phyloP scores from a whole-genome alignment of 257 asterid species.

The Anisodus tanguticus region DNA sequence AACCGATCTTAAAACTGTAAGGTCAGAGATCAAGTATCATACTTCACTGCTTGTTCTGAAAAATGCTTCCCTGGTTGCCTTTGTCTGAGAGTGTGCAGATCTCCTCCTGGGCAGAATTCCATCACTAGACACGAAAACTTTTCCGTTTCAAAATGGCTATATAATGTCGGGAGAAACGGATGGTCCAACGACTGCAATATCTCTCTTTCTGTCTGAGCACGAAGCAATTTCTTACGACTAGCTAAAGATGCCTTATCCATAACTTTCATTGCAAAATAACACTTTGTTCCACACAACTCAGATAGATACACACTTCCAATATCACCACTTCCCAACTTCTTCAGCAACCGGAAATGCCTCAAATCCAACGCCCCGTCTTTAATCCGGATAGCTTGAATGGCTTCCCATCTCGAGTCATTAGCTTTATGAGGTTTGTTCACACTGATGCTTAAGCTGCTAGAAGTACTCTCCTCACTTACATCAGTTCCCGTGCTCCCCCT shows the following conservation, averaged over 20 bases:
- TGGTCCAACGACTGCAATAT: constrained; percentile 78
- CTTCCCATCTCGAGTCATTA: constrained; percentile 81
- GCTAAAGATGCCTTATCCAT: constrained; percentile 81
- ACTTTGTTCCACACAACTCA: constrained; percentile 74
- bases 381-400: constrained; percentile 64
- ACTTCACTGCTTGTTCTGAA: constrained; percentile 87
- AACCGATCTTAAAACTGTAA: no score
- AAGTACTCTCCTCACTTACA: constrained; percentile 72
- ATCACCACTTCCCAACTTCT: constrained; percentile 83
- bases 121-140: constrained; percentile 82
- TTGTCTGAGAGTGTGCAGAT: constrained; percentile 77
- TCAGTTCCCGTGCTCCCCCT: constrained; percentile 87
- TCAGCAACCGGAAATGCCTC: constrained; percentile 75
- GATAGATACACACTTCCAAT: constrained; percentile 82
- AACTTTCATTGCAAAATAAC: constrained; percentile 83
- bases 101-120: constrained; percentile 94
- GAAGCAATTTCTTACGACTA: constrained; percentile 76
- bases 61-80: constrained; percentile 83
- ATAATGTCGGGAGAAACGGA: constrained; percentile 76
- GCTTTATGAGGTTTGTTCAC: constrained; percentile 82
- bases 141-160: constrained; percentile 73
- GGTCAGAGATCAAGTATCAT: constrained; percentile 3
- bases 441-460: constrained; percentile 75
- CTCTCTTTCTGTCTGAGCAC: constrained; percentile 83
- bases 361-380: constrained; percentile 73